A percentile compares a stretch with the other conserved stretches of the same genome.
Conservation (phyloP, 192 early-diverging fungal genomes). For the Coemansia sp. region DNA sequence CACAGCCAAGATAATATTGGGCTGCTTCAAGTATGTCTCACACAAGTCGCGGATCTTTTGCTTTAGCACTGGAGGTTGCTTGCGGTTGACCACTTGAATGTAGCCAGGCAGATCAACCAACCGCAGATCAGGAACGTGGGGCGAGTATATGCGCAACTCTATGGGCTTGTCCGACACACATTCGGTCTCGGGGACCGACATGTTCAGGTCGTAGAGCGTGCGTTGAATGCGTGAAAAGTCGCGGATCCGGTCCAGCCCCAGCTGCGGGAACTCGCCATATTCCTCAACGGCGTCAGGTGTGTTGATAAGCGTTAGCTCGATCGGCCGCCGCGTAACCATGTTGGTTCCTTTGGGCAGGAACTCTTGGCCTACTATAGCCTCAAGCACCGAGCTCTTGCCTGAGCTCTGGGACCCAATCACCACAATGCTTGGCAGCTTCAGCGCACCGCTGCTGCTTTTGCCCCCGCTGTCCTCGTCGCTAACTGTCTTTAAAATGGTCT, state of each 20-base stretch:
- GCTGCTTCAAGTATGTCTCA: slow-evolving; percentile 76
- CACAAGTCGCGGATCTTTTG: slow-evolving; percentile 79
- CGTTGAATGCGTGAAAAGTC: slow-evolving; percentile 90
- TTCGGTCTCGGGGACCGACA: slow-evolving; percentile 90
- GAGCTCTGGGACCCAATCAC: slow-evolving; percentile 85
- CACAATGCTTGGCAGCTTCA: slow-evolving; percentile 86
- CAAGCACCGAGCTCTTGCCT: slow-evolving; percentile 83
- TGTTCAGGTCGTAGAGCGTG: slow-evolving; percentile 91
- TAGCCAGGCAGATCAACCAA: slow-evolving; percentile 85
- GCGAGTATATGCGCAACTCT: slow-evolving; percentile 80
- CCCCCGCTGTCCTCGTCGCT: slow-evolving; percentile 28
- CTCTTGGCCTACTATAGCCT: slow-evolving; percentile 83
- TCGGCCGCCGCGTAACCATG: slow-evolving; percentile 83
- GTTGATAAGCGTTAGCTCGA: slow-evolving; percentile 81
- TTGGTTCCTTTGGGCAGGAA: slow-evolving; percentile 84
- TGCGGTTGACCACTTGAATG: slow-evolving; percentile 80
- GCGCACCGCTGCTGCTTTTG: slow-evolving; percentile 56
- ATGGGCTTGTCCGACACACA: slow-evolving; percentile 85
- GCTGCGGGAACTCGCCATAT: slow-evolving; percentile 82
- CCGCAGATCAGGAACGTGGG: slow-evolving; percentile 79
- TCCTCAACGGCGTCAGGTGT: slow-evolving; percentile 73
- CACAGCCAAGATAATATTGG: slow-evolving; percentile 84
- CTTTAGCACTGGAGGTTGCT: slow-evolving; percentile 76
- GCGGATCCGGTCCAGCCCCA: slow-evolving; percentile 82
- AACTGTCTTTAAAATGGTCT: slow-evolving; percentile 89